Evolutionary conservation across 495 filamentous ascomycete genomes (phyloP), one percentile per base, ranked within the genome.

Genomic region (Amniculicola lignicola): DNA sequence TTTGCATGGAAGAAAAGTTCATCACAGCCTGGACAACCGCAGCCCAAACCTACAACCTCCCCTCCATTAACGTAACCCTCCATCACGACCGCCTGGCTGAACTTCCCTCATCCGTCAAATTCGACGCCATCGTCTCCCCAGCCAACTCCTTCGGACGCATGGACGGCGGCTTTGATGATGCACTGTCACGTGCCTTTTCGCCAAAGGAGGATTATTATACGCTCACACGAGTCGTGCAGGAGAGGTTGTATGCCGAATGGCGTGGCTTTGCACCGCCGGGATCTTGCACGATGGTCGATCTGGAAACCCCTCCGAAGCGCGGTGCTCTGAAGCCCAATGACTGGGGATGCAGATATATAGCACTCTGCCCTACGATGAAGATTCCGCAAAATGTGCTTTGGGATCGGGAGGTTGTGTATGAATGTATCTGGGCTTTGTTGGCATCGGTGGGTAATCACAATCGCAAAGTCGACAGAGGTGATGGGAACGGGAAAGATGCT

Each of bases 321-420:
- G 18, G 25, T 10, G 14, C 72, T 16, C 52, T 62, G 31, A 41
- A 44, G 29, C 44, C 27, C 23, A 76, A 76, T 40, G 43, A 58
- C 2, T 72, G 70, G 61, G 66, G 62, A 4, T 75, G 72, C 58
- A 62, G 55, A 29, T 77, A 72, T 65, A 54, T 80, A 14, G 75
- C 71, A 6, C 51, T 80, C 15, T 80, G 77, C 63, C 77, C 77
- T 25, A 79, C 77, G 7, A 80, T 79, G 77, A 59, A 72, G 22
- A 60, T 70, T 14, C 77, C 76, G 0, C 29, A 59, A 2, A 35
- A 65, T 46, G 73, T 68, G 18, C 36, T 15, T 15, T 80, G 77
- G 77, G 73, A 80, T 56, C 72, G 74, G 2, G 78, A 79, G 63
- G 67, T 80, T n/a, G 73, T 79, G 16, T 79, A 77, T 52, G 72